Evolutionary conservation across 148 eudicot species (phyloP).

Genomic region (Amaranthus cruentus): DNA sequence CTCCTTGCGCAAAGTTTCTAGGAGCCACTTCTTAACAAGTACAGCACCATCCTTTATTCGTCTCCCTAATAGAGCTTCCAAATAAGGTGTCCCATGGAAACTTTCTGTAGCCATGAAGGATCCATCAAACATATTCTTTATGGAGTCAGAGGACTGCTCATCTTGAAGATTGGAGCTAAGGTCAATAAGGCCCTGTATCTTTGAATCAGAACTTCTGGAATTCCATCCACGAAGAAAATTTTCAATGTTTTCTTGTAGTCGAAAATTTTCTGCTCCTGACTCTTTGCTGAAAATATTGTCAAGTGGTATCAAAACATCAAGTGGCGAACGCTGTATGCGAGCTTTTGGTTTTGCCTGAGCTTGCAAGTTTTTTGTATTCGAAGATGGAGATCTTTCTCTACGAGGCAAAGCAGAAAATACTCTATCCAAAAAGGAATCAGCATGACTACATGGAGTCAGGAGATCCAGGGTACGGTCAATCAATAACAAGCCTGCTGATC

Average conservation of each 20-base stretch:
- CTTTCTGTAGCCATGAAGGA: constrained; percentile 74
- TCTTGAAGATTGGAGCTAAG: constrained; percentile 42
- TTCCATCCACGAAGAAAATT: constrained; percentile 81
- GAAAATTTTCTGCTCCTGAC: constrained; percentile 38
- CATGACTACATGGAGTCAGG: constrained; percentile 85
- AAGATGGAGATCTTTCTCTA: constrained; percentile 35
- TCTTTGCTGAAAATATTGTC: constrained; percentile 39
- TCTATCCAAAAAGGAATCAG: constrained; percentile 86
- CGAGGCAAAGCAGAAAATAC: constrained; percentile 74
- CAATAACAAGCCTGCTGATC: constrained; percentile 80
- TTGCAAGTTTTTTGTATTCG: constrained; percentile 42
- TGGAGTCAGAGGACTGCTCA: constrained; percentile 25
- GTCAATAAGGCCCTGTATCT: constrained; percentile 40
- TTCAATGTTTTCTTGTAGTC: constrained; percentile 54
- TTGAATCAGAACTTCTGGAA: constrained; percentile 38
- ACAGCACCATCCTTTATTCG: constrained; percentile 78
- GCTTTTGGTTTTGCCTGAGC: constrained; percentile 37
- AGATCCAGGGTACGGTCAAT: constrained; percentile 97
- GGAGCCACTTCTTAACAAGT: constrained; percentile 89
- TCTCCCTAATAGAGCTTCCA: constrained; percentile 78
- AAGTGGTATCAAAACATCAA: constrained; percentile 77
- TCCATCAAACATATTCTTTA: constrained; percentile 47
- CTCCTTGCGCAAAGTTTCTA: constrained; percentile 76
- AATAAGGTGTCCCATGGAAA: constrained; percentile 75
- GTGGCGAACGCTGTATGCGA: constrained; percentile 55